Conservation (phyloP, 2,329 filamentous ascomycete genomes). For the Colletotrichum australisinense region DNA sequence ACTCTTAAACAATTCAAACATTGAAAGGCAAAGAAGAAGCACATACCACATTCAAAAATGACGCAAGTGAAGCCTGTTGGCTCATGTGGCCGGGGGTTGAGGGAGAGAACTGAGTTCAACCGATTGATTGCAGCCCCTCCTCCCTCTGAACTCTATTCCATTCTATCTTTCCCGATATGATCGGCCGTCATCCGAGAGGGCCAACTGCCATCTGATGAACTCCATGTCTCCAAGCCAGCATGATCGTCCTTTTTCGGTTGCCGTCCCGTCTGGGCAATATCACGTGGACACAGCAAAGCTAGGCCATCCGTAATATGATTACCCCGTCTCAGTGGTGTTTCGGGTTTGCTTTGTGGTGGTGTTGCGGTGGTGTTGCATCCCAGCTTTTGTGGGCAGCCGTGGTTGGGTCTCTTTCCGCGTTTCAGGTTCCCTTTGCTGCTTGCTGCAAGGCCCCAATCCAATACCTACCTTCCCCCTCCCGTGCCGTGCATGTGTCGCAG, state of each 20-base stretch:
- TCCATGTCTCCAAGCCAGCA: not conserved
- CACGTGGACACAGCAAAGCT: slow-evolving; percentile 21
- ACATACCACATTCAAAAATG: not conserved
- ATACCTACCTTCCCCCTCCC: not conserved
- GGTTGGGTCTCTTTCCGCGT: slow-evolving; percentile 6
- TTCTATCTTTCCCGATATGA: slow-evolving; percentile 8
- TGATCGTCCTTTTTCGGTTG: not conserved
- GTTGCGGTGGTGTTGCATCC: slow-evolving; percentile 24
- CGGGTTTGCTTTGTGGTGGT: slow-evolving; percentile 19
- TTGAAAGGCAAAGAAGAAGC: not conserved
- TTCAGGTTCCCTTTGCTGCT: slow-evolving; percentile 15
- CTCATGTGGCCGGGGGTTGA: not conserved
- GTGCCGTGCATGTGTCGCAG: not conserved
- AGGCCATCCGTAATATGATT: not conserved
- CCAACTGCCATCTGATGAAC: slow-evolving; percentile 29
- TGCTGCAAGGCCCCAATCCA: not conserved
- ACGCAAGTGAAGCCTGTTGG: not conserved
- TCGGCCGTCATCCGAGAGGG: slow-evolving; percentile 4
- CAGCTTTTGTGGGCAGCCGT: slow-evolving; percentile 23
- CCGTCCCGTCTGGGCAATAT: slow-evolving; percentile 22
- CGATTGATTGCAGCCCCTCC: not conserved
- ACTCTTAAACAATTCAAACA: slow-evolving; percentile 1
- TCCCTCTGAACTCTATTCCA: slow-evolving; percentile 3
- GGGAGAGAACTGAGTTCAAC: slow-evolving; percentile 4
- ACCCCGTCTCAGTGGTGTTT: slow-evolving; percentile 33